These are phyloP conservation scores for Verbena officinalis DNA, from an alignment of 257 asterid genomes.

Conservation along the genomic window DNA sequence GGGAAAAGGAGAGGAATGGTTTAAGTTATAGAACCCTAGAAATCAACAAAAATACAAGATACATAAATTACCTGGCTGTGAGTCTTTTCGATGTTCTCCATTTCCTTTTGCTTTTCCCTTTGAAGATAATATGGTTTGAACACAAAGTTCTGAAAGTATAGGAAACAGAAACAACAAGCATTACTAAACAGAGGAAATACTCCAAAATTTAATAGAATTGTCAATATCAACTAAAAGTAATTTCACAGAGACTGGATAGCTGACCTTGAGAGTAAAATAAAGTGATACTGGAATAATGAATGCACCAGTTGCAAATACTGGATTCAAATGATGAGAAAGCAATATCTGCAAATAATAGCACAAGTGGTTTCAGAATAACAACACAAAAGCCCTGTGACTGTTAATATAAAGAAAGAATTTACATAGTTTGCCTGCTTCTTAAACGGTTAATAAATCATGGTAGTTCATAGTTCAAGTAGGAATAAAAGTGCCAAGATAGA, in stretches of 20 bases:
- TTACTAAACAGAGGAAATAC: slow-evolving; percentile 3
- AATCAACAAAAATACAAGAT: slow-evolving; percentile 5
- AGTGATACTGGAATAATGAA: slow-evolving; percentile 80
- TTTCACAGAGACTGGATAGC: slow-evolving; percentile 27
- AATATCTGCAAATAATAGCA: slow-evolving; percentile 61
- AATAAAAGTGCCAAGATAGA: not conserved
- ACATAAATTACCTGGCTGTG: slow-evolving; percentile 57
- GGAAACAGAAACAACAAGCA: slow-evolving; percentile 21
- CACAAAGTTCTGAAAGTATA: slow-evolving; percentile 67
- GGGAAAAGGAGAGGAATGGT: not conserved
- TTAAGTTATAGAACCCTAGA: slow-evolving; percentile 2
- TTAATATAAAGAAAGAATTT: slow-evolving; percentile 8
- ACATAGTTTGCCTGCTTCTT: slow-evolving; percentile 19
- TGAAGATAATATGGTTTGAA: slow-evolving; percentile 76
- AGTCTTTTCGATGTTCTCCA: slow-evolving; percentile 68
- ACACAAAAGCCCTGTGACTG: slow-evolving; percentile 13
- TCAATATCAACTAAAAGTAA: slow-evolving; percentile 15
- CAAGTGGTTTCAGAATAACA: slow-evolving; percentile 16
- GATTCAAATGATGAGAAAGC: slow-evolving; percentile 67
- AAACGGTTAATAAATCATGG: slow-evolving; percentile 14
- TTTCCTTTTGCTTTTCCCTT: slow-evolving; percentile 70
- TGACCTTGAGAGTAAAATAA: slow-evolving; percentile 82
- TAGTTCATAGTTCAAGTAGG: slow-evolving; percentile 2
- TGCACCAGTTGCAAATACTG: slow-evolving; percentile 79
- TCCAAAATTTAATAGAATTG: slow-evolving; percentile 12